A percentile compares a stretch with the other conserved stretches of the same genome.
phyloP scores from a whole-genome alignment of 768 basidiomycete species.

The Rhodocollybia butyracea region DNA sequence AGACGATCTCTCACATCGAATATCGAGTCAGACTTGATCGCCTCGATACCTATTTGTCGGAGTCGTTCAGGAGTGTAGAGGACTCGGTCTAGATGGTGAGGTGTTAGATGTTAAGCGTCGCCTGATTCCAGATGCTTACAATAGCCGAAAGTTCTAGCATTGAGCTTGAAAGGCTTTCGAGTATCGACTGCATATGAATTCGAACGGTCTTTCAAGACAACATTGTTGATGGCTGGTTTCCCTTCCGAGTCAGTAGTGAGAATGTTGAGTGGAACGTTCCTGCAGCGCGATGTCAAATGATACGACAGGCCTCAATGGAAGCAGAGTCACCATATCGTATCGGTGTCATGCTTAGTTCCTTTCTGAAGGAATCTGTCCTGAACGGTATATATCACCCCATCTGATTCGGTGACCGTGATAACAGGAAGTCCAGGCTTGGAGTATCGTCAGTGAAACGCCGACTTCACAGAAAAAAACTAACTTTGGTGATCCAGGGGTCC shows the following conservation, averaged over 20 bases:
- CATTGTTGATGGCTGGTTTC: constrained; percentile 55
- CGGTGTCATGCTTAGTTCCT: constrained; percentile 78
- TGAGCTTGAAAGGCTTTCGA: constrained; percentile 81
- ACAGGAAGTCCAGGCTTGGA: constrained; percentile 81
- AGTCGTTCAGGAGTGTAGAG: constrained; percentile 81
- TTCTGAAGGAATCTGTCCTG: constrained; percentile 94
- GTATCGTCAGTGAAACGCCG: neutral
- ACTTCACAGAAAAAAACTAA: constrained; percentile 16
- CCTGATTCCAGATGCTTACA: constrained; percentile 48
- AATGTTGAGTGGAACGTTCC: constrained; percentile 80
- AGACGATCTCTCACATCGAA: constrained; percentile 87
- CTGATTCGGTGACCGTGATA: constrained; percentile 76
- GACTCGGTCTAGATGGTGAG: constrained; percentile 62
- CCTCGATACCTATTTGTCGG: constrained; percentile 74
- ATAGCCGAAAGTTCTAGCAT: constrained; percentile 84
- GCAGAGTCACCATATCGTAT: constrained; percentile 72
- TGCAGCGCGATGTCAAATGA: constrained; percentile 21
- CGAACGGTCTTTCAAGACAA: constrained; percentile 68
- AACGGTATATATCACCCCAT: constrained; percentile 68
- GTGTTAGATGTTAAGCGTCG: neutral
- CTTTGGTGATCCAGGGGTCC: constrained; percentile 90
- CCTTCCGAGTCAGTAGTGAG: constrained; percentile 60
- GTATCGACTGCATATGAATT: constrained; percentile 69
- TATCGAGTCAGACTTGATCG: constrained; percentile 56
- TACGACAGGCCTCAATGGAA: neutral